Conservation (phyloP, 129 eudicot genomes). For the Chrysanthemum seticuspe region DNA sequence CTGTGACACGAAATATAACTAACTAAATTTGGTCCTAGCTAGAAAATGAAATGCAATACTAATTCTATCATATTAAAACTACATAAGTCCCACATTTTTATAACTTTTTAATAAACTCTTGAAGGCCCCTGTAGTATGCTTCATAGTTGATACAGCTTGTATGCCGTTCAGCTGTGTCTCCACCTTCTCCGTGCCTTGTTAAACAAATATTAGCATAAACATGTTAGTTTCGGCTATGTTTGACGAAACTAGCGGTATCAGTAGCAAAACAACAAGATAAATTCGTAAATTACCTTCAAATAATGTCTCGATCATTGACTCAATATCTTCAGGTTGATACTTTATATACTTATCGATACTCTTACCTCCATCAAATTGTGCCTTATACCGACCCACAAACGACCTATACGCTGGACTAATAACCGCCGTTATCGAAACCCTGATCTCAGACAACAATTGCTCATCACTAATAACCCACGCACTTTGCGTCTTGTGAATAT, state of each 20-base stretch:
- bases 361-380: constrained; percentile 47
- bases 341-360: constrained; percentile 72
- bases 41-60: not conserved
- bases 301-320: constrained; percentile 63
- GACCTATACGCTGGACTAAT: constrained; percentile 91
- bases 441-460: constrained; percentile 75
- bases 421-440: constrained; percentile 68
- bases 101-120: constrained; percentile 31
- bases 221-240: too few species aligned
- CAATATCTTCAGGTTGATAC: constrained; percentile 87
- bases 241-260: too few species aligned
- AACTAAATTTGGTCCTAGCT: constrained; percentile 18
- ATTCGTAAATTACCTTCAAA: constrained; percentile 54
- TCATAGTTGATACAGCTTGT: constrained; percentile 33
- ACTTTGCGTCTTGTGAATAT: constrained; percentile 72
- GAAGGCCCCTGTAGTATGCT: constrained; percentile 42
- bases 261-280: too few species aligned
- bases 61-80: not conserved
- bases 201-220: not conserved
- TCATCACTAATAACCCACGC: constrained; percentile 83
- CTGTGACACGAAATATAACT: not conserved
- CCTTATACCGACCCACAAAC: constrained; percentile 68
- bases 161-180: constrained; percentile 31
- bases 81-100: constrained; percentile 32
- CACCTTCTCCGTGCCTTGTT: constrained; percentile 33